phyloP scores from a whole-genome alignment of 495 filamentous ascomycete genomes.

The Daldinia bambusicola region DNA sequence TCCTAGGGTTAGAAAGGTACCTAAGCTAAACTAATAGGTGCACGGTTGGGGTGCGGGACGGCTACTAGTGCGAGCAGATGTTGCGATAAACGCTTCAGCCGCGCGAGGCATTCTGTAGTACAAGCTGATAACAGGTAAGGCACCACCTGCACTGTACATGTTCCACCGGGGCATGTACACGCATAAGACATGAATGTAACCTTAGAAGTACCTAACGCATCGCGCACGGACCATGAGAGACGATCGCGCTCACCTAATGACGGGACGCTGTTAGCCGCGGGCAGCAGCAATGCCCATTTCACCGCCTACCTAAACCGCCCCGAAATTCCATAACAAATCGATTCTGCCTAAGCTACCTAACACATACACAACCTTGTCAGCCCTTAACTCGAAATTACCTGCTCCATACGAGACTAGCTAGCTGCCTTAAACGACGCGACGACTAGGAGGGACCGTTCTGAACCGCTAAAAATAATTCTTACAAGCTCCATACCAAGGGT shows the following conservation, averaged over 20 bases:
- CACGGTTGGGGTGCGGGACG: constrained; percentile 15
- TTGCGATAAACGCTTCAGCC: constrained; percentile 42
- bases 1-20: constrained; percentile 3
- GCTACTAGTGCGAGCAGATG: constrained; percentile 21
- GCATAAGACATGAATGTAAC: too few relatives aligned
- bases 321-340: constrained; percentile 19
- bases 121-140: constrained; percentile 24
- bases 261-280: constrained; percentile 20
- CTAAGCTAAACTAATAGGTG: not conserved
- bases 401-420: constrained; percentile 20
- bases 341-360: constrained; percentile 22
- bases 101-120: constrained; percentile 37
- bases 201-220: not conserved
- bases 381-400: constrained; percentile 16
- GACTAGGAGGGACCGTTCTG: not conserved
- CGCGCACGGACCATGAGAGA: not conserved
- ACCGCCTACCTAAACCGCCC: constrained; percentile 40
- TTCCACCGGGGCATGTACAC: too few relatives aligned
- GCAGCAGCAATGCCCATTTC: constrained; percentile 11
- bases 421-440: constrained; percentile 29
- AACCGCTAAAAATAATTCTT: constrained; percentile 42
- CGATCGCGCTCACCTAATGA: not conserved
- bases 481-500: constrained; percentile 26
- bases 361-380: constrained; percentile 21
- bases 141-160: not conserved